Base-by-base conservation (phyloP, 805 yeast genomes). In the Barnettozyma sucrosica region DNA sequence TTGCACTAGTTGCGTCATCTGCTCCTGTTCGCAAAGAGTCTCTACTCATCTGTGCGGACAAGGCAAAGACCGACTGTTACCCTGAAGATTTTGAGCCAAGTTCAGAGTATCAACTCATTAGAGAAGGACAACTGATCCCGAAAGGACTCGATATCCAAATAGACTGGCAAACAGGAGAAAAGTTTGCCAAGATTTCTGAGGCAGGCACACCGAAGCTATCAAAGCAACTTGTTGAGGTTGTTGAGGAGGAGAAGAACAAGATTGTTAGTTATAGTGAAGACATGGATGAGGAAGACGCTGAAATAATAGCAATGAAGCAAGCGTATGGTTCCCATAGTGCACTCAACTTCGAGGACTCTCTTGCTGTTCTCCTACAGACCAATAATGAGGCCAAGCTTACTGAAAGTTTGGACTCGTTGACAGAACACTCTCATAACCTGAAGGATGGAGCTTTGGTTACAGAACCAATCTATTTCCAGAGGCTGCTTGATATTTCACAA, bases 61-160 rank as follows among this genome's bases (percentile, higher is more conserved):
- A 63, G 2, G 67, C 72, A 44, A 68, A 72, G 2, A 49, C 57
- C 1, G 76, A 79, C 50, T 85, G 92, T 57, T 85, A 85, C 57
- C 85, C 87, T 1, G 66, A 66, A 38, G 51, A 76, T 2, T 89
- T 89, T 59, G 76, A 65, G 34, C 85, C 97, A 1, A 65, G 81
- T 0, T 51, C 60, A 1, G 78, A 84, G 53, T 90, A 96, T 95
- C 80, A 81, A 66, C 59, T 60, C 2, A 76, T 90, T 5, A 71
- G 67, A 54, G 82, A 77, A 42, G 89, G 82, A n/a, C 96, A 88
- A 58, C 72, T 76, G 7, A 72, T 90, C 4, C 96, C 97, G 0
- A 77, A 77, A 7, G 98, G 97, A 0, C 65, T 86, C 30, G 64
- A 62, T 63, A 79, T 89, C 11, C 72, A 87, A 53, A 57, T 90